Base-by-base conservation (phyloP, 2,329 filamentous ascomycete species). In the Sporothrix pseudoabietina region DNA sequence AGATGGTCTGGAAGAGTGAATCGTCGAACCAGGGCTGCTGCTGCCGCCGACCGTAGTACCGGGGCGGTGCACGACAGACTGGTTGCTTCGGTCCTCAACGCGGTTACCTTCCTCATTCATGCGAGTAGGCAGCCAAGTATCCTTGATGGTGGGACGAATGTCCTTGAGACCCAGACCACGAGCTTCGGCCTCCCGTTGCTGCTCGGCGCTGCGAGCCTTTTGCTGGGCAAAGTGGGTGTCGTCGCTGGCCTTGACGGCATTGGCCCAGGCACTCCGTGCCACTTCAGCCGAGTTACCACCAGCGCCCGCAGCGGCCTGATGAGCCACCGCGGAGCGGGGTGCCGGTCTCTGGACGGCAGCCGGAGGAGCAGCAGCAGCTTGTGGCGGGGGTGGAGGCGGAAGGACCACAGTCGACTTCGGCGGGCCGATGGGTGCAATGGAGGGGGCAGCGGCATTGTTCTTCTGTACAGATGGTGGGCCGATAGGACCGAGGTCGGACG, bases 401-500 rank as follows among this genome's bases (percentile, higher is more conserved):
- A 69, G 54, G 3, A 47, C 32, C 14, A 69, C 59, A 6, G 68
- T n/a, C 4, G 70, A 74, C 57, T 77, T 78, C 5, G 80, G 80
- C 1, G 79, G 80, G 0, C 77, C 80, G 32, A 82, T 82, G 1
- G 80, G 80, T 6, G 80, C 83, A 68, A 85, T 84, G 16, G 84
- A 47, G 71, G 78, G 39, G 74, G 76, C 75, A 19, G 26, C 66
- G 39, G 75, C 35, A 8, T 9, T 49, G 44, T 49, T 68, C 69
- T 78, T 78, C 71, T 73, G 73, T 3, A 72, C 72, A 3, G 73
- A 78, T 0, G 81, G 81, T 1, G 83, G 83, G 0, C 78, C 83
- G 65, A 85, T 84, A 6, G 84, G 83, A 39, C 85, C 86, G 70
- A 91, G 84, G 76, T 89, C 88, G 14, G 88, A 85, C 73, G 87